Evolutionary conservation across 148 eudicot genomes (phyloP).

Genomic region (Camellia sinensis): DNA sequence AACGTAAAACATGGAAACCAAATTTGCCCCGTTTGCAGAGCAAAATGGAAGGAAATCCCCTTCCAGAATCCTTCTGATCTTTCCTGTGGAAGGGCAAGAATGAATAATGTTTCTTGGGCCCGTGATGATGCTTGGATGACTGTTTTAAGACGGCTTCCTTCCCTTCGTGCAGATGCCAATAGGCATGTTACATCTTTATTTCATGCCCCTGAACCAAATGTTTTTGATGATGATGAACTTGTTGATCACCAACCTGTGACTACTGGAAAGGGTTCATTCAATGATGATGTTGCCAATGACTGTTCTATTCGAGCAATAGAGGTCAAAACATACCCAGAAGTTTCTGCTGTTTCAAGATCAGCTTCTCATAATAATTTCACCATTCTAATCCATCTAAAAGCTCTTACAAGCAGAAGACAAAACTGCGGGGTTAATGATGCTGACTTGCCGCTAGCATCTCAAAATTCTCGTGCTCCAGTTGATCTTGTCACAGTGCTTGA

Average conservation of each 20-base stretch:
- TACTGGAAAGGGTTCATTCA: conserved; percentile 12
- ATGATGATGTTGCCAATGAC: conserved; percentile 1
- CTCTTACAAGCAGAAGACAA: conserved; percentile 22
- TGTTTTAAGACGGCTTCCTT: conserved; percentile 25
- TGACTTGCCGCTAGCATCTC: neutral
- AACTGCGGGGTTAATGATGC: conserved; percentile 2
- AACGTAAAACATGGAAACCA: conserved; percentile 47
- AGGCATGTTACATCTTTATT: conserved; percentile 22
- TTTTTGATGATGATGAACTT: conserved; percentile 47
- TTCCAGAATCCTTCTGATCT: conserved; percentile 34
- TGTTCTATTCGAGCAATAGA: conserved; percentile 28
- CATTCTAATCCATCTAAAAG: conserved; percentile 47
- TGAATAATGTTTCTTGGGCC: conserved; percentile 17
- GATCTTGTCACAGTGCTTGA: conserved; percentile 58
- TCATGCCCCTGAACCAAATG: conserved; percentile 36
- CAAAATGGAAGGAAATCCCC: conserved; percentile 56
- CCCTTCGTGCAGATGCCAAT: conserved; percentile 23
- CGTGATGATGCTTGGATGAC: conserved; percentile 31
- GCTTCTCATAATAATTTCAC: conserved; percentile 30
- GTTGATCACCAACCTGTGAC: conserved; percentile 18
- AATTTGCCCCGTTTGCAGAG: conserved; percentile 49
- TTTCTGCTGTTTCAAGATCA: conserved; percentile 41
- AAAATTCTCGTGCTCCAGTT: conserved; percentile 44
- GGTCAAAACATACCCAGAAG: conserved; percentile 40
- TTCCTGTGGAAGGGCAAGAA: conserved; percentile 24